Percentiles rank a stretch among this genome's conserved stretches.
Evolutionary conservation across 148 eudicot species (phyloP).

Genomic region (Diospyros lotus): DNA sequence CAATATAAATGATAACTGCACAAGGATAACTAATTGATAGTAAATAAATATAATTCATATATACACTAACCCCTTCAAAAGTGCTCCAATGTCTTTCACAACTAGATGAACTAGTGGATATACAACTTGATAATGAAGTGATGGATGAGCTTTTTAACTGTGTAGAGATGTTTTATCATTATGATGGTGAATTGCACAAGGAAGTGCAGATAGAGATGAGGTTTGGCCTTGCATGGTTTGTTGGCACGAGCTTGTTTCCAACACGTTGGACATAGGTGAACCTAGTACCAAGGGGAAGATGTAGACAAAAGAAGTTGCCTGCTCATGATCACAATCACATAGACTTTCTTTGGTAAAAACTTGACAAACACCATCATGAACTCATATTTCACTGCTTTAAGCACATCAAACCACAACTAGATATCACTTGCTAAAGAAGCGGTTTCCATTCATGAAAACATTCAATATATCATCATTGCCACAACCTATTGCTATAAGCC

Average conservation of each 20-base stretch:
- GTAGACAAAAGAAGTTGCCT: slow-evolving; percentile 57
- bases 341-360: slow-evolving; percentile 22
- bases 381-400: slow-evolving; percentile 92
- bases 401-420: slow-evolving; percentile 64
- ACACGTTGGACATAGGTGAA: slow-evolving; percentile 47
- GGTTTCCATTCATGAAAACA: slow-evolving; percentile 43
- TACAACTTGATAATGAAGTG: too few relatives aligned
- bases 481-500: slow-evolving; percentile 33
- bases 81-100: too few relatives aligned
- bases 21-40: too few relatives aligned
- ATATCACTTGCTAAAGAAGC: slow-evolving; percentile 36
- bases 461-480: slow-evolving; percentile 34
- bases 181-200: too few relatives aligned
- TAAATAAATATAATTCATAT: too few relatives aligned
- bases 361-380: slow-evolving; percentile 62
- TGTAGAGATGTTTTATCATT: too few relatives aligned
- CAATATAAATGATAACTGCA: too few relatives aligned
- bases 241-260: slow-evolving; percentile 65
- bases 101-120: too few relatives aligned
- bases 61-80: too few relatives aligned
- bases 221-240: slow-evolving; percentile 34
- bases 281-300: slow-evolving; percentile 60
- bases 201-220: slow-evolving; percentile 28
- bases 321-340: slow-evolving; percentile 71
- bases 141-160: slow-evolving; percentile 27